Percentiles rank a stretch among this genome's conserved stretches.
These are phyloP conservation scores for Chenopodium suecicum DNA, from an alignment of 148 eudicot species.

Conservation along the genomic window DNA sequence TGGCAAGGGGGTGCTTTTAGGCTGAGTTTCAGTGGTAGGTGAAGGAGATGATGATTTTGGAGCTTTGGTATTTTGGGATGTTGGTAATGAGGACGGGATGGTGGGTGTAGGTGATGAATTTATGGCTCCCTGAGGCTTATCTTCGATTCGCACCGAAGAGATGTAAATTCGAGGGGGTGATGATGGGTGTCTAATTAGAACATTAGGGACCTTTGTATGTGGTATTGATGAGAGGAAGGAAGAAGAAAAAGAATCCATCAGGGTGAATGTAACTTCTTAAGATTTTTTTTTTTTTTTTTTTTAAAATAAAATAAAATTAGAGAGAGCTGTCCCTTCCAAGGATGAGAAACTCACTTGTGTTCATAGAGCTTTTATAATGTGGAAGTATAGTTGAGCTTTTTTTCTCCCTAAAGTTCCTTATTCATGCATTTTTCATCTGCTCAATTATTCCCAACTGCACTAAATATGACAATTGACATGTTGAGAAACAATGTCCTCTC, in stretches of 20 bases:
- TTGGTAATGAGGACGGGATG: not conserved
- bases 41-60: constrained; percentile 6
- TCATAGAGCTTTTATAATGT: constrained; percentile 4
- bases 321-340: not conserved
- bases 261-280: not conserved
- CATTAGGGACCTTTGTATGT: constrained; percentile 16
- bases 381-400: not conserved
- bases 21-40: constrained; percentile 5
- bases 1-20: not conserved
- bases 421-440: not conserved
- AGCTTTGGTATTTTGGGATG: not conserved
- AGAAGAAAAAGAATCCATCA: constrained; percentile 26
- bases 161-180: constrained; percentile 13
- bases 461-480: not conserved
- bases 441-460: not conserved
- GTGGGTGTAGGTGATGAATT: not conserved
- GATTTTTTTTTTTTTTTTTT: not conserved
- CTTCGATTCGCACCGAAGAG: constrained; percentile 20
- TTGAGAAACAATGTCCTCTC: not conserved
- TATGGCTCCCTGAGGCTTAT: constrained; percentile 5
- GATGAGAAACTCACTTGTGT: not conserved
- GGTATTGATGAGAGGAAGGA: constrained; percentile 21
- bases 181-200: constrained; percentile 10
- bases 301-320: not conserved
- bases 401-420: not conserved